phyloP scores from a whole-genome alignment of 106 monocot genomes.

The Posidonia australis region DNA sequence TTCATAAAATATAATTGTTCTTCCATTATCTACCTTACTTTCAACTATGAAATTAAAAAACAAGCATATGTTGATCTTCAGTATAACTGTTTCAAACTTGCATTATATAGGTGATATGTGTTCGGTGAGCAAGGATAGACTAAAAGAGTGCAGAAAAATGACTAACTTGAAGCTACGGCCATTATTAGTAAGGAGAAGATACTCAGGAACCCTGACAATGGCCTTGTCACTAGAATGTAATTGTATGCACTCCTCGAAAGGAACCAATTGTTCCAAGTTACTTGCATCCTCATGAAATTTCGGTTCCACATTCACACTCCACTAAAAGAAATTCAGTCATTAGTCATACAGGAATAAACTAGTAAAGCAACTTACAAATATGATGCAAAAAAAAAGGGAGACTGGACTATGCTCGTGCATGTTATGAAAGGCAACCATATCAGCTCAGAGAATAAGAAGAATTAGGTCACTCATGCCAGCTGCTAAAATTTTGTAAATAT shows the following conservation, averaged over 20 bases:
- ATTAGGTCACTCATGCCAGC: no score
- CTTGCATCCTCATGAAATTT: constrained; percentile 87
- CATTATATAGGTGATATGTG: no score
- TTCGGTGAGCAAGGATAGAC: neutral
- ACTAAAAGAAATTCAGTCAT: constrained; percentile 29
- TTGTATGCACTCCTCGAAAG: constrained; percentile 89
- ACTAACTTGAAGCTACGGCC: constrained; percentile 89
- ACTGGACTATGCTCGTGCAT: no score
- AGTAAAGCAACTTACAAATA: neutral
- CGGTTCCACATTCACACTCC: constrained; percentile 78
- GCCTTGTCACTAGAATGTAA: constrained; percentile 58
- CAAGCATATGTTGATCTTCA: no score
- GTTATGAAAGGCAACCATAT: no score
- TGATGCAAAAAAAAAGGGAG: neutral
- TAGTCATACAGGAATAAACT: neutral
- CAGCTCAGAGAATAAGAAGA: no score
- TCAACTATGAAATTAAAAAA: no score
- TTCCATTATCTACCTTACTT: no score
- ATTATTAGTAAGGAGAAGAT: constrained; percentile 73
- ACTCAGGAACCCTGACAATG: constrained; percentile 62
- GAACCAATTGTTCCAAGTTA: constrained; percentile 76
- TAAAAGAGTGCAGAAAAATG: neutral
- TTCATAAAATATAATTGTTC: no score
- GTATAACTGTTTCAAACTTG: neutral
- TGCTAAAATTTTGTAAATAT: no score